Evolutionary conservation across 1,284 basidiomycete species (phyloP).

Genomic region (Papiliotrema fonsecae): DNA sequence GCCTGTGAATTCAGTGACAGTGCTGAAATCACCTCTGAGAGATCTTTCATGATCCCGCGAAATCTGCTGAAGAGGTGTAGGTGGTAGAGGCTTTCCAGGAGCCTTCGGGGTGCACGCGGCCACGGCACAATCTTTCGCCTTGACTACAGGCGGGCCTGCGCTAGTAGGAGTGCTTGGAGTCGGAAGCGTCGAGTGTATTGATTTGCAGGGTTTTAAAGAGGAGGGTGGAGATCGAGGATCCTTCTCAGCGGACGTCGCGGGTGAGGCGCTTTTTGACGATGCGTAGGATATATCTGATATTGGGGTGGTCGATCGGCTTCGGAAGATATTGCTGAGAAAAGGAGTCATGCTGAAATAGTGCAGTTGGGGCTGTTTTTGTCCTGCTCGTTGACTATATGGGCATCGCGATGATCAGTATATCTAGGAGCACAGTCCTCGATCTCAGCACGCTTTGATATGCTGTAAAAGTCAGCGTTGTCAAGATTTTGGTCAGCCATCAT

Average conservation of each 20-base stretch:
- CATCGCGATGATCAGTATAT: no score
- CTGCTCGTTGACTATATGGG: no score
- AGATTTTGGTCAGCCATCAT: no score
- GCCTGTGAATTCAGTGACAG: no score
- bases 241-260: constrained; percentile 3
- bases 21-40: no score
- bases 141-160: not conserved
- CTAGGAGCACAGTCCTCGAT: no score
- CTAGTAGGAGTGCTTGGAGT: not conserved
- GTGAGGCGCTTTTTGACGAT: no score
- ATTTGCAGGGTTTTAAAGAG: not conserved
- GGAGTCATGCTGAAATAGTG: not conserved
- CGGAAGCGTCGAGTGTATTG: not conserved
- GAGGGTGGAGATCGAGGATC: not conserved
- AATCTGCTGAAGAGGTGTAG: not conserved
- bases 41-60: not conserved
- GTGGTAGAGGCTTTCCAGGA: no score
- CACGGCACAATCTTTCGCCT: not conserved
- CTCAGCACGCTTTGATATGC: no score
- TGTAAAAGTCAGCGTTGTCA: no score
- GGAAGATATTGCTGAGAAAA: constrained; percentile 5
- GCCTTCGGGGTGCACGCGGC: no score
- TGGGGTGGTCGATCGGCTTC: constrained; percentile 7
- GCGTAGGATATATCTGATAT: not conserved
- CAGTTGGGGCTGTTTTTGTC: no score